Evolutionary conservation across 2,329 filamentous ascomycete species (phyloP).

Genomic region (Penicillium decumbens): DNA sequence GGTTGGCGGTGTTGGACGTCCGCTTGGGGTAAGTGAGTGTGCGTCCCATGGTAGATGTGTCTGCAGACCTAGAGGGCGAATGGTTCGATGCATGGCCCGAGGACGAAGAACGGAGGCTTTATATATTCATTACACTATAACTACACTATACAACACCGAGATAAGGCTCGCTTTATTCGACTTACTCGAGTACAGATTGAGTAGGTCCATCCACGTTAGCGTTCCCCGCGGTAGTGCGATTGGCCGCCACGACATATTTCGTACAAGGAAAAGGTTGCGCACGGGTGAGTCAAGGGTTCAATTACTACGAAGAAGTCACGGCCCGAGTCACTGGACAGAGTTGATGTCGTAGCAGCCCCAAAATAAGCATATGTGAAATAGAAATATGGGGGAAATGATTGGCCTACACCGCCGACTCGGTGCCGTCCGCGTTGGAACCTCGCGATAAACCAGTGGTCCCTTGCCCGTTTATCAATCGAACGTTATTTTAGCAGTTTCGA

Average conservation of each 20-base stretch:
- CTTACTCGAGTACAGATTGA: slow-evolving; percentile 1
- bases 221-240: slow-evolving; percentile 3
- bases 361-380: slow-evolving; percentile 10
- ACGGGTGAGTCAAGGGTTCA: background rate
- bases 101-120: background rate
- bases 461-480: background rate
- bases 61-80: background rate
- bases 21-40: slow-evolving; percentile 58
- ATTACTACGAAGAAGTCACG: background rate
- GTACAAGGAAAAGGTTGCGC: slow-evolving; percentile 4
- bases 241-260: background rate
- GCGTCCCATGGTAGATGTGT: slow-evolving; percentile 35
- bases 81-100: background rate
- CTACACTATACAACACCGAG: background rate
- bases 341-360: background rate
- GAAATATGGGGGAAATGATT: slow-evolving; percentile 22
- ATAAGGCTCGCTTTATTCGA: slow-evolving; percentile 4
- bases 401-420: slow-evolving; percentile 24
- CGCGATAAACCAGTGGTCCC: slow-evolving; percentile 6
- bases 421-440: slow-evolving; percentile 15
- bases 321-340: no score
- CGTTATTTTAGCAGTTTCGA: slow-evolving; percentile 12
- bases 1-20: slow-evolving; percentile 61
- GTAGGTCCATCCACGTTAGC: slow-evolving; percentile 16
- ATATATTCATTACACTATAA: background rate